These are phyloP conservation scores for Aspergillus puulaauensis DNA, from an alignment of 2,329 filamentous ascomycete species.

Conservation along the genomic window DNA sequence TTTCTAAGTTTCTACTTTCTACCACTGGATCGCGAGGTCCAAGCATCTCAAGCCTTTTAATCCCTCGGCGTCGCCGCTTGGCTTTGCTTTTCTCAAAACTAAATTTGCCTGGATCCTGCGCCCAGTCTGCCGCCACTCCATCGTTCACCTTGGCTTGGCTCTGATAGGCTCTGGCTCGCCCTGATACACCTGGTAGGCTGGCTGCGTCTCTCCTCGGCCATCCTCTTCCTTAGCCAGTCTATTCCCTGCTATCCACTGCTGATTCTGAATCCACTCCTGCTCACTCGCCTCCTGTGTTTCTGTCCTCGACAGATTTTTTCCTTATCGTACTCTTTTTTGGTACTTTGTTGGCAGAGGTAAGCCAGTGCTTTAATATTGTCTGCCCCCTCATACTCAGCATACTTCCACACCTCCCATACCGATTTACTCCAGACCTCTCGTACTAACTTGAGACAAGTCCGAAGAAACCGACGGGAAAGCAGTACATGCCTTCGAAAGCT, in stretches of 20 bases:
- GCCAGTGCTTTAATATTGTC: neutral
- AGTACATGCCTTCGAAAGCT: slow-evolving; percentile 38
- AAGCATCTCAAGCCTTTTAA: slow-evolving; percentile 4
- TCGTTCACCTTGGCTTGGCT: neutral
- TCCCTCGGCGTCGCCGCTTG: slow-evolving; percentile 9
- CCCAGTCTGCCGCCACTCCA: neutral
- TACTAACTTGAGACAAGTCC: neutral
- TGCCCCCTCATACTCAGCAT: neutral
- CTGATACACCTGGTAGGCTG: slow-evolving; percentile 3
- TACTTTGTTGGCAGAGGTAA: slow-evolving; percentile 1
- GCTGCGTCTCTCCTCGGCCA: neutral
- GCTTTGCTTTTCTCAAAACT: slow-evolving; percentile 3
- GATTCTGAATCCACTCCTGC: neutral
- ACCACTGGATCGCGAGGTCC: neutral
- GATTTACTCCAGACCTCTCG: neutral
- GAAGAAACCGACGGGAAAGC: slow-evolving; percentile 6
- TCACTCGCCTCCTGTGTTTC: neutral
- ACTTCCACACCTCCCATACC: neutral
- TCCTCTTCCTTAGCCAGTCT: slow-evolving; percentile 1
- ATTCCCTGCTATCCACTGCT: slow-evolving; percentile 1
- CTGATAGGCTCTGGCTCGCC: neutral
- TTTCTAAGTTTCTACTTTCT: neutral
- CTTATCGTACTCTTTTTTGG: slow-evolving; percentile 11
- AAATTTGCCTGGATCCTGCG: slow-evolving; percentile 1
- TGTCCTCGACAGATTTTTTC: slow-evolving; percentile 1